Conservation (phyloP, 805 yeast genomes). For the Lipomyces oligophaga region DNA sequence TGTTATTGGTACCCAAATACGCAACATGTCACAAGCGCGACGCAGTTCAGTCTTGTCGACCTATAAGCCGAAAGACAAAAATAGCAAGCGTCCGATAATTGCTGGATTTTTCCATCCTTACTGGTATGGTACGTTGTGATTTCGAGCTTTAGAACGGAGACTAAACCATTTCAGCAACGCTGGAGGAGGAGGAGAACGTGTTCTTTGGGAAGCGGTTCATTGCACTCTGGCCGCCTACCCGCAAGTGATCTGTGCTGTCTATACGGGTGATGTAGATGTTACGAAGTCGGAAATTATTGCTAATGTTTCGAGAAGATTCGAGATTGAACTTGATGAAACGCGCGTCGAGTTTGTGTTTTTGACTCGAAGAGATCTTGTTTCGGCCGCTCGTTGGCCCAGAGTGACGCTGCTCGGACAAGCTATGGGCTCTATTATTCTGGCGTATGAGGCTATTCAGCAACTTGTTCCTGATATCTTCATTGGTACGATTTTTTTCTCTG, state of each 20-base stretch:
- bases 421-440: conserved; percentile 65
- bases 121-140: conserved; percentile 19
- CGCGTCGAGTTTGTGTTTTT: conserved; percentile 64
- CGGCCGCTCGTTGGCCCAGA: conserved; percentile 67
- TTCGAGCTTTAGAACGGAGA: not conserved
- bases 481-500: conserved; percentile 37
- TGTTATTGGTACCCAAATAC: conserved; percentile 10
- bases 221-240: conserved; percentile 54
- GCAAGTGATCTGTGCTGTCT: conserved; percentile 59
- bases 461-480: conserved; percentile 84
- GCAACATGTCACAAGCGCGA: conserved; percentile 7
- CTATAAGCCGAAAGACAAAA: not conserved
- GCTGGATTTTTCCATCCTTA: conserved; percentile 94
- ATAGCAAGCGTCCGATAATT: conserved; percentile 36
- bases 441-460: conserved; percentile 63
- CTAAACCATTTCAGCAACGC: conserved; percentile 58
- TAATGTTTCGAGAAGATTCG: conserved; percentile 55
- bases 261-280: conserved; percentile 59
- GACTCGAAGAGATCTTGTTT: conserved; percentile 56
- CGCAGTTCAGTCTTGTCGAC: conserved; percentile 7
- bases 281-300: conserved; percentile 26
- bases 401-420: conserved; percentile 87
- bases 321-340: conserved; percentile 43
- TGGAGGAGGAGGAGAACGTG: conserved; percentile 98
- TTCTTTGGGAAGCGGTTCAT: conserved; percentile 88